phyloP scores from a whole-genome alignment of 768 basidiomycete genomes.

The Suillus weaverae region DNA sequence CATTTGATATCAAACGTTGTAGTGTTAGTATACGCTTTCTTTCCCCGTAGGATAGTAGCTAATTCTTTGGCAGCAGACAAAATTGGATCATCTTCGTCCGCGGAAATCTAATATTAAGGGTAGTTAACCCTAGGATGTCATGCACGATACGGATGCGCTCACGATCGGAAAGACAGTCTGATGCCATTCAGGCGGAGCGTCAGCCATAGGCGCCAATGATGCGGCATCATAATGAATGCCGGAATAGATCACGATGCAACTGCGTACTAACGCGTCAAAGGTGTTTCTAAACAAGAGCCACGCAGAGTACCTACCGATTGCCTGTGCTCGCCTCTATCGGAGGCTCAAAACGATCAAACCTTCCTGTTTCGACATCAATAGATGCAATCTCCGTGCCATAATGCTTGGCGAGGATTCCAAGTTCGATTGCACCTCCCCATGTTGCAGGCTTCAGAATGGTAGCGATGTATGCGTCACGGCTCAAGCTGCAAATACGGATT shows the following conservation, averaged over 20 bases:
- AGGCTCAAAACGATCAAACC: slow-evolving; percentile 80
- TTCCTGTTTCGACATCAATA: slow-evolving; percentile 89
- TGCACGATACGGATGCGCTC: slow-evolving; percentile 20
- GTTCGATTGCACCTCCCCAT: slow-evolving; percentile 97
- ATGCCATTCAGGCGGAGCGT: slow-evolving; percentile 85
- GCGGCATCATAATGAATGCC: slow-evolving; percentile 97
- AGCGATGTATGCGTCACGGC: slow-evolving; percentile 68
- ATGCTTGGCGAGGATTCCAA: slow-evolving; percentile 79
- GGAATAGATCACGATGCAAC: slow-evolving; percentile 85
- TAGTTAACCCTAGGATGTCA: neutral
- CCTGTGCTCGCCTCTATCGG: slow-evolving; percentile 39
- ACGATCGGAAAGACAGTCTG: slow-evolving; percentile 77
- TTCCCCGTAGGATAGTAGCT: slow-evolving; percentile 67
- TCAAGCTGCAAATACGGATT: slow-evolving; percentile 39
- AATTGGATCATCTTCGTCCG: slow-evolving; percentile 50
- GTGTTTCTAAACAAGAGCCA: neutral
- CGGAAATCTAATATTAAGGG: slow-evolving; percentile 19
- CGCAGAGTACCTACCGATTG: slow-evolving; percentile 24
- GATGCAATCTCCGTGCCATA: slow-evolving; percentile 85
- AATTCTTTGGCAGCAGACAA: slow-evolving; percentile 68
- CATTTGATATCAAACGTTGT: slow-evolving; percentile 89
- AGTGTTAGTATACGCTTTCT: slow-evolving; percentile 89
- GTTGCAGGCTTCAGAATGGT: slow-evolving; percentile 78
- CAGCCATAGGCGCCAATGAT: slow-evolving; percentile 72
- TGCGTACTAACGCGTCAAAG: slow-evolving; percentile 20